A percentile compares a stretch with the other conserved stretches of the same genome.
Conservation (phyloP, 169 alveolate species). For the Cryptosporidium meleagridis region DNA sequence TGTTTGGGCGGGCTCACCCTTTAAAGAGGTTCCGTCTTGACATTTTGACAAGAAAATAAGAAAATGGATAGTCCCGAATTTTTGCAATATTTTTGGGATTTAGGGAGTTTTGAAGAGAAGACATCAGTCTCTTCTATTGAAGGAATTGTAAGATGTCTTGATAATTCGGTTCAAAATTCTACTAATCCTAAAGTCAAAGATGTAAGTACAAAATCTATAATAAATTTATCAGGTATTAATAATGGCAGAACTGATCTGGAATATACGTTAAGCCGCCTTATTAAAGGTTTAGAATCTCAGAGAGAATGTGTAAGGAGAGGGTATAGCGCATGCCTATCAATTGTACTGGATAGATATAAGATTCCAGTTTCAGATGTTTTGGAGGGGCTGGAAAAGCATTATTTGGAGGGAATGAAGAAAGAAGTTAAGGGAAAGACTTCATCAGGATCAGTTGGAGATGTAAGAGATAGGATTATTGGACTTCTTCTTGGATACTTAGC, state of each 20-base stretch:
- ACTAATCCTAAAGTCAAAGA: neutral
- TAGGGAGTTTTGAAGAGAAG: constrained; percentile 64
- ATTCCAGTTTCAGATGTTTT: constrained; percentile 51
- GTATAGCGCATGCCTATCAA: constrained; percentile 42
- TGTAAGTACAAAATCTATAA: neutral
- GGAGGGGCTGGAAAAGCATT: constrained; percentile 58
- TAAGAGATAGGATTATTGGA: constrained; percentile 54
- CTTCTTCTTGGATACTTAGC: constrained; percentile 52
- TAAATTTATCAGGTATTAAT: constrained; percentile 24
- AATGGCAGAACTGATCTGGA: constrained; percentile 51
- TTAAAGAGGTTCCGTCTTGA: constrained; percentile 61
- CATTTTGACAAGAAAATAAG: constrained; percentile 22
- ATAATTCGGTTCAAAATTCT: neutral
- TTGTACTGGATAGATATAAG: constrained; percentile 31
- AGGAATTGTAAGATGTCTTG: constrained; percentile 29
- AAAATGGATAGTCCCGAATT: constrained; percentile 74
- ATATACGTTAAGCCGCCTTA: constrained; percentile 51
- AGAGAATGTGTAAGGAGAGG: constrained; percentile 75
- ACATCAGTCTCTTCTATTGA: constrained; percentile 42
- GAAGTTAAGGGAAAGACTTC: constrained; percentile 30
- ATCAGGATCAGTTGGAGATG: constrained; percentile 27
- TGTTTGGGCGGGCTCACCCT: constrained; percentile 28
- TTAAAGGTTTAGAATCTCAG: constrained; percentile 65
- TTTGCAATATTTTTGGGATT: constrained; percentile 73
- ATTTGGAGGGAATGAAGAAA: constrained; percentile 55